Percentiles rank a stretch among this genome's conserved stretches.
Conservation (phyloP, 2,329 filamentous ascomycete species). For the Clonostachys rosea region DNA sequence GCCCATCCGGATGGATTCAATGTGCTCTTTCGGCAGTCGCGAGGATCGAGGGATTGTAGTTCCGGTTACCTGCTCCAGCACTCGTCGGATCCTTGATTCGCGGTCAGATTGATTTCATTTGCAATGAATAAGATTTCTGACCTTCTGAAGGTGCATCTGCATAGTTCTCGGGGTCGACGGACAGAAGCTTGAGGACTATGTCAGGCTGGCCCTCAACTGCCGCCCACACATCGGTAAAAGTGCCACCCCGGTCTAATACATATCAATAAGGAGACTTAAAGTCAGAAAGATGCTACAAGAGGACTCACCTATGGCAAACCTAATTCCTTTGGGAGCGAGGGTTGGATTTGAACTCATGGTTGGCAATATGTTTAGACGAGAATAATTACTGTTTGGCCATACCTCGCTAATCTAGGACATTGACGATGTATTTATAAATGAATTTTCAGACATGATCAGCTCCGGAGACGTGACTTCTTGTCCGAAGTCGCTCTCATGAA, state of each 20-base stretch:
- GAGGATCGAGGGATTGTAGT: background rate
- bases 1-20: constrained; percentile 70
- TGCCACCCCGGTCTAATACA: constrained; percentile 15
- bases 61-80: constrained; percentile 11
- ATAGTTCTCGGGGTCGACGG: constrained; percentile 33
- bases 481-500: no score
- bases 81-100: constrained; percentile 34
- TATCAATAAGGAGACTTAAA: background rate
- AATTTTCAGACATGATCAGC: no score
- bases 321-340: constrained; percentile 9
- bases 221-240: constrained; percentile 13
- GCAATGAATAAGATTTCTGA: constrained; percentile 27
- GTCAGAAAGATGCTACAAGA: background rate
- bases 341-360: background rate
- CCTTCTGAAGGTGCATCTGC: constrained; percentile 67
- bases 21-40: constrained; percentile 63
- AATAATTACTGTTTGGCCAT: no score
- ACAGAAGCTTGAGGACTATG: constrained; percentile 1
- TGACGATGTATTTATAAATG: no score
- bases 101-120: background rate
- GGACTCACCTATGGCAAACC: constrained; percentile 12
- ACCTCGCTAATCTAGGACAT: no score
- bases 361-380: no score
- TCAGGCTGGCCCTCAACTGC: constrained; percentile 33
- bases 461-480: no score